Base-by-base conservation (phyloP, 176 grass and related monocot species). In the Urochloa ruziziensis region DNA sequence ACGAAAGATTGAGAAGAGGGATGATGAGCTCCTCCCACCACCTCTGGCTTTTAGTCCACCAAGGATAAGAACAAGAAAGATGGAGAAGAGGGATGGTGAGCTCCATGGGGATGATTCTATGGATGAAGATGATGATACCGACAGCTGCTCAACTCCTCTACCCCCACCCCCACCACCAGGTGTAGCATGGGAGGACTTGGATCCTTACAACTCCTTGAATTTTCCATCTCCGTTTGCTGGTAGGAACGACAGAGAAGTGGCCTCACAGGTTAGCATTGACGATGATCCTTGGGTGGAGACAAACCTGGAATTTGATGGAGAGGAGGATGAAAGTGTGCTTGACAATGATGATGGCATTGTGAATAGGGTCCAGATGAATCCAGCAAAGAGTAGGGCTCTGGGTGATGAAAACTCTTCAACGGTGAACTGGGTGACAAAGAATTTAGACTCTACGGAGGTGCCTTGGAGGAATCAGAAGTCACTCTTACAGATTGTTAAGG, bases 271-370 rank as follows among this genome's bases (percentile, higher is more conserved):
- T 68, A 73, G 52, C 23, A 71, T 83, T 57, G 93, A 90, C 3
- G 89, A 94, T 51, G 90, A 94, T 62, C 53, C 91, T 79, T 96
- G 91, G 93, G 86, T 80, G 17, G 97, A 93, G 82, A 88, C 82
- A 47, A 90, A 74, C 56, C 85, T 88, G 44, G 89, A 96, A 71
- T 89, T 89, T 70, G 63, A 84, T 86, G 93, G 85, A 61, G 89
- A 96, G 2, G 89, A 84, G 12, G 78, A 91, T 73, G 87, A 74
- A 80, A 87, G 73, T 10, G 61, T 89, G 43, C 62, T 72, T 59
- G 78, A 58, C 21, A 73, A 62, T 66, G 23, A 16, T 40, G 77
- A 86, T 37, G 63, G 40, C 44, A 24, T 62, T 67, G 40, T 80
- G 67, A 82, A 73, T 5, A 64, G 87, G 79, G 66, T 88, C 67